phyloP scores from a whole-genome alignment of 441 rosid genomes.

The Bruguiera hainesii region DNA sequence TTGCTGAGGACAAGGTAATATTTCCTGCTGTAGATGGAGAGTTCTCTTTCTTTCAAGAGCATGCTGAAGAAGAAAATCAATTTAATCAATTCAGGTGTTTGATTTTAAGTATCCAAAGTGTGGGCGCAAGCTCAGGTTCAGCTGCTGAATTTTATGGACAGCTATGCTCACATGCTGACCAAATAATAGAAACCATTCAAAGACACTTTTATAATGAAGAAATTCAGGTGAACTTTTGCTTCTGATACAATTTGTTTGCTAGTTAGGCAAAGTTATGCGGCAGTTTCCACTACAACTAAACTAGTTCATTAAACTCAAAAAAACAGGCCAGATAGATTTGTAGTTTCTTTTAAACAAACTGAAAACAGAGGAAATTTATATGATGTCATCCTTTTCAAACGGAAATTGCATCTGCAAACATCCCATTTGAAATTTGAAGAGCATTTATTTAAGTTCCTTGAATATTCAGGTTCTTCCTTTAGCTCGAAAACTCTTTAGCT shows the following conservation, averaged over 20 bases:
- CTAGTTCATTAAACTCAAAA: not conserved
- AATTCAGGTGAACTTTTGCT: constrained; percentile 45
- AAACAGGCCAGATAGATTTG: no score
- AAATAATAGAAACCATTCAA: constrained; percentile 51
- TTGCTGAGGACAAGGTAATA: constrained; percentile 75
- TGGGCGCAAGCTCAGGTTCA: constrained; percentile 47
- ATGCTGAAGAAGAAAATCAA: constrained; percentile 58
- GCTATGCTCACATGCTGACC: constrained; percentile 58
- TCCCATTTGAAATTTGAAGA: constrained; percentile 17
- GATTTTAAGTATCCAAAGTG: constrained; percentile 49
- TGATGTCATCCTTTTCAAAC: not conserved
- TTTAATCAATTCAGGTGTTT: constrained; percentile 47
- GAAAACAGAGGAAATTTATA: not conserved
- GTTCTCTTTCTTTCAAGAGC: constrained; percentile 60
- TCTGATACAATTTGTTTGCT: constrained; percentile 13
- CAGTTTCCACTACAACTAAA: constrained; percentile 4
- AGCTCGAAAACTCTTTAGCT: constrained; percentile 56
- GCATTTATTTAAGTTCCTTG: constrained; percentile 26
- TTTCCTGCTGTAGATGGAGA: constrained; percentile 70
- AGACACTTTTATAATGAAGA: constrained; percentile 64
- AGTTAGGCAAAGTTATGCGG: constrained; percentile 8
- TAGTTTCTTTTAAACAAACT: no score
- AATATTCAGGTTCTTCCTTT: constrained; percentile 61
- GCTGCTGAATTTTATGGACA: constrained; percentile 49
- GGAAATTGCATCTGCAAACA: constrained; percentile 9